Percentiles rank a stretch among this genome's conserved stretches.
These are phyloP conservation scores for Ophiocordyceps camponoti-leonardi DNA, from an alignment of 2,329 filamentous ascomycete genomes.

Conservation along the genomic window DNA sequence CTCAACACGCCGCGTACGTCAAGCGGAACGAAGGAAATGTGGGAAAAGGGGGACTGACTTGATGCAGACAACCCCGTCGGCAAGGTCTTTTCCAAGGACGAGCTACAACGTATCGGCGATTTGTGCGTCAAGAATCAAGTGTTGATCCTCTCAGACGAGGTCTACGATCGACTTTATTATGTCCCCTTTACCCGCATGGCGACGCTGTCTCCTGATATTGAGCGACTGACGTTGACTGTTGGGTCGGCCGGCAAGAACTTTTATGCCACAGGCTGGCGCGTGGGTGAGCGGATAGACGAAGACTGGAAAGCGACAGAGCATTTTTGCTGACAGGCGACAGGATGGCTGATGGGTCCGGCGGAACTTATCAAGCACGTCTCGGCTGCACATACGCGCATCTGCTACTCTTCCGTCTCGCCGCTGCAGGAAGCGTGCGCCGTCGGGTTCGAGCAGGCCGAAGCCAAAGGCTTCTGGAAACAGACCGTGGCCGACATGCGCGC, in stretches of 20 bases:
- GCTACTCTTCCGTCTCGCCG: slow-evolving; percentile 84
- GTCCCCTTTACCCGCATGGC: slow-evolving; percentile 87
- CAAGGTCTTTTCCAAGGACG: slow-evolving; percentile 77
- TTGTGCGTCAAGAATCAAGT: slow-evolving; percentile 86
- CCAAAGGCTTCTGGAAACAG: slow-evolving; percentile 71
- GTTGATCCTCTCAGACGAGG: slow-evolving; percentile 81
- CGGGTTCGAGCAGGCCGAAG: slow-evolving; percentile 81
- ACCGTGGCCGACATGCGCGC: slow-evolving; percentile 74
- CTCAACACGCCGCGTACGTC: slow-evolving; percentile 50
- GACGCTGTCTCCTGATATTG: slow-evolving; percentile 79
- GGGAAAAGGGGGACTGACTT: neutral
- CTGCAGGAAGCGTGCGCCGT: slow-evolving; percentile 89
- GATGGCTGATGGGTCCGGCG: slow-evolving; percentile 82
- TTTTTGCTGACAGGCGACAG: slow-evolving; percentile 12
- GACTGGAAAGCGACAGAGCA: neutral
- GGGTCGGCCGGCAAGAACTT: slow-evolving; percentile 97
- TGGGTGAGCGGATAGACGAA: slow-evolving; percentile 26
- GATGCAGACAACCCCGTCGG: slow-evolving; percentile 74
- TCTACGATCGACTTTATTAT: slow-evolving; percentile 92
- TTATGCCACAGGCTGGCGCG: slow-evolving; percentile 93
- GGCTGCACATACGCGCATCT: slow-evolving; percentile 88
- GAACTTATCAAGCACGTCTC: slow-evolving; percentile 83
- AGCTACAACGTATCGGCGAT: slow-evolving; percentile 71
- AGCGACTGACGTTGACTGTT: slow-evolving; percentile 76
- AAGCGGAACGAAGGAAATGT: neutral